A percentile compares a stretch with the other conserved stretches of the same genome.
Evolutionary conservation across 177 flowering plant species (phyloP).

Genomic region (Vitis hybrid): DNA sequence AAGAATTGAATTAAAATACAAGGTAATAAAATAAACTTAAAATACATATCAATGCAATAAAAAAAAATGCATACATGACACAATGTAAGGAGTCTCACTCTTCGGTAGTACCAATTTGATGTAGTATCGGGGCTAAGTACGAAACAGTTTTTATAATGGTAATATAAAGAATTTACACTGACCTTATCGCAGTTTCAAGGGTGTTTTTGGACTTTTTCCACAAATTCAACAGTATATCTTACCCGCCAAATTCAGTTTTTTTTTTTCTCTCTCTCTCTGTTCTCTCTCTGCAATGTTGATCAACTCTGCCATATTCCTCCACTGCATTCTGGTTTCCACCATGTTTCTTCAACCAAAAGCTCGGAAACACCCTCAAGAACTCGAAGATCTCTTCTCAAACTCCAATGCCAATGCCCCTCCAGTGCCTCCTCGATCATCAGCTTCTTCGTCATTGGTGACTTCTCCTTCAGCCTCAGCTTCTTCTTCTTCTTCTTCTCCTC

Average conservation of each 20-base stretch:
- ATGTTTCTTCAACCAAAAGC: conserved; percentile 16
- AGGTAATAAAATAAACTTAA: no score
- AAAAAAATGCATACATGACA: background rate
- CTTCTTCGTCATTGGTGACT: background rate
- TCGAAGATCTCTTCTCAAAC: conserved; percentile 2
- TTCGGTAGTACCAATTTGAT: background rate
- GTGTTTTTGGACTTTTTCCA: background rate
- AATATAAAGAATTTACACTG: no score
- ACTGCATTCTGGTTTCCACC: conserved; percentile 22
- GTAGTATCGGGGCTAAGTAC: no score
- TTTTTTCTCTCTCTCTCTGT: conserved; percentile 9
- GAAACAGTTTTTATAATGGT: no score
- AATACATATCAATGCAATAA: no score
- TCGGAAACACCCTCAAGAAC: conserved; percentile 19
- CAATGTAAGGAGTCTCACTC: background rate
- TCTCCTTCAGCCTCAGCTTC: conserved; percentile 8
- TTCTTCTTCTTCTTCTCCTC: conserved; percentile 24
- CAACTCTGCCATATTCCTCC: conserved; percentile 10
- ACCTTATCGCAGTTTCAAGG: no score
- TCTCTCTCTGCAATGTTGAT: conserved; percentile 20
- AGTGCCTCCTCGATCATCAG: conserved; percentile 9
- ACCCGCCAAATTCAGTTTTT: conserved; percentile 24
- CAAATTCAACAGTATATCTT: background rate
- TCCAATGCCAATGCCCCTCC: conserved; percentile 1
- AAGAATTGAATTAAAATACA: no score